Conservation (phyloP, 177 flowering plant genomes). For the Vitis hybrid region DNA sequence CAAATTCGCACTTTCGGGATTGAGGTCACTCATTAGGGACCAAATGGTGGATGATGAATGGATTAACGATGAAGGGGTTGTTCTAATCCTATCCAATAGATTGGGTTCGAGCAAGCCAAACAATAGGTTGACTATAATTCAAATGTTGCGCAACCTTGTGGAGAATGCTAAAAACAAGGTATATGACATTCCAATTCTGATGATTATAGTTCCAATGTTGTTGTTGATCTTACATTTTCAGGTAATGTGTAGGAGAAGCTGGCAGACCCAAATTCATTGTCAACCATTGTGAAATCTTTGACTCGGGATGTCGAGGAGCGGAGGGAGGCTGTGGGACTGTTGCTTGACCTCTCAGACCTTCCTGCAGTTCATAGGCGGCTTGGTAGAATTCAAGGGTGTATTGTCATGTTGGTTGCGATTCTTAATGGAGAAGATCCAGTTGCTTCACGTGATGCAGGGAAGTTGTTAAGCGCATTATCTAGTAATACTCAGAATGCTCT, state of each 20-base stretch:
- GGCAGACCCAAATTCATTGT: constrained; percentile 50
- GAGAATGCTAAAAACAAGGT: constrained; percentile 55
- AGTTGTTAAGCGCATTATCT: constrained; percentile 59
- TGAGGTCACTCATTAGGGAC: constrained; percentile 12
- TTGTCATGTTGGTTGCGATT: constrained; percentile 72
- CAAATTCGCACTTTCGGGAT: constrained; percentile 36
- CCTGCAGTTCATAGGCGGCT: constrained; percentile 47
- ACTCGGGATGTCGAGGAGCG: constrained; percentile 61
- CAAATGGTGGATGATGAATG: constrained; percentile 15
- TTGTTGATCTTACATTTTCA: constrained; percentile 12
- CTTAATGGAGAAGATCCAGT: constrained; percentile 62
- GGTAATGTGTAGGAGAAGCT: constrained; percentile 68
- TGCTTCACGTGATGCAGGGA: constrained; percentile 60
- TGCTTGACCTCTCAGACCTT: constrained; percentile 52
- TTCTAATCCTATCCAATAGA: constrained; percentile 50
- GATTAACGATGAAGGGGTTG: constrained; percentile 48
- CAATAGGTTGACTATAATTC: constrained; percentile 43
- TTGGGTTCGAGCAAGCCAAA: constrained; percentile 46
- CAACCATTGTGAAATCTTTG: constrained; percentile 66
- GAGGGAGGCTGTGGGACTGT: constrained; percentile 80
- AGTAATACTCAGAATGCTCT: constrained; percentile 75
- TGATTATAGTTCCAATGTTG: not conserved
- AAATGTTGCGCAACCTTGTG: constrained; percentile 48
- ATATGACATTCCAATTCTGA: constrained; percentile 5
- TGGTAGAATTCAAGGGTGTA: constrained; percentile 80